Percentiles rank a stretch among this genome's conserved stretches.
These are phyloP conservation scores for Penicillium arizonense DNA, from an alignment of 495 filamentous ascomycete species.

Conservation along the genomic window DNA sequence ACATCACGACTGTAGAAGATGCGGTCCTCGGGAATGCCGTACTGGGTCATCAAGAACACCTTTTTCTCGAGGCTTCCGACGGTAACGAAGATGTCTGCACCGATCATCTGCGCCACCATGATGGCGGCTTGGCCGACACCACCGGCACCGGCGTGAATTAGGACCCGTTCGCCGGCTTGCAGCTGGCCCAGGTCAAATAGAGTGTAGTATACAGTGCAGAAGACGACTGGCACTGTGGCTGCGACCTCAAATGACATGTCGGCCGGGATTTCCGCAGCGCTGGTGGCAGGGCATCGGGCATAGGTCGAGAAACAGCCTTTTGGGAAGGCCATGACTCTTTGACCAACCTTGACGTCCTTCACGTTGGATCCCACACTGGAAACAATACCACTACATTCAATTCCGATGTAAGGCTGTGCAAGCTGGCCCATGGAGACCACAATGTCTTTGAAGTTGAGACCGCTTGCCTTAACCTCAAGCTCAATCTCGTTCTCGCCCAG, in stretches of 20 bases:
- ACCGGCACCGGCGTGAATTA: constrained; percentile 51
- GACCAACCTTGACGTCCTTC: constrained; percentile 41
- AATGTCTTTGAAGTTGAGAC: constrained; percentile 54
- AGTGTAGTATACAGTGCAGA: constrained; percentile 57
- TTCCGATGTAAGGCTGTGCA: constrained; percentile 52
- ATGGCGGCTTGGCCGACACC: constrained; percentile 64
- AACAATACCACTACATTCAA: constrained; percentile 37
- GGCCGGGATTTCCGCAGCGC: constrained; percentile 33
- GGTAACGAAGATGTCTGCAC: constrained; percentile 59
- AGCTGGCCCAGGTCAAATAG: constrained; percentile 37
- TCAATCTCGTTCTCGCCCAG: constrained; percentile 42
- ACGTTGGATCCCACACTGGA: constrained; percentile 47
- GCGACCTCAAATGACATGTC: constrained; percentile 51
- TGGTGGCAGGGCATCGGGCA: constrained; percentile 21
- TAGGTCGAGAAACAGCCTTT: constrained; percentile 35
- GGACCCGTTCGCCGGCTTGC: constrained; percentile 22
- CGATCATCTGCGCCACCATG: constrained; percentile 55
- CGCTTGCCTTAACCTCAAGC: constrained; percentile 51
- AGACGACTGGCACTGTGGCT: constrained; percentile 54
- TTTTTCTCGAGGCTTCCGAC: constrained; percentile 59
- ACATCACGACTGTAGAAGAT: constrained; percentile 43
- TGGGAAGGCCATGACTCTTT: constrained; percentile 49
- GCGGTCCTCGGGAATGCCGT: constrained; percentile 36
- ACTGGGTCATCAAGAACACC: constrained; percentile 50
- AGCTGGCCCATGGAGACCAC: constrained; percentile 52